These are phyloP conservation scores for Eucalyptus lansdowneana DNA, from an alignment of 345 rosid species.

Conservation along the genomic window DNA sequence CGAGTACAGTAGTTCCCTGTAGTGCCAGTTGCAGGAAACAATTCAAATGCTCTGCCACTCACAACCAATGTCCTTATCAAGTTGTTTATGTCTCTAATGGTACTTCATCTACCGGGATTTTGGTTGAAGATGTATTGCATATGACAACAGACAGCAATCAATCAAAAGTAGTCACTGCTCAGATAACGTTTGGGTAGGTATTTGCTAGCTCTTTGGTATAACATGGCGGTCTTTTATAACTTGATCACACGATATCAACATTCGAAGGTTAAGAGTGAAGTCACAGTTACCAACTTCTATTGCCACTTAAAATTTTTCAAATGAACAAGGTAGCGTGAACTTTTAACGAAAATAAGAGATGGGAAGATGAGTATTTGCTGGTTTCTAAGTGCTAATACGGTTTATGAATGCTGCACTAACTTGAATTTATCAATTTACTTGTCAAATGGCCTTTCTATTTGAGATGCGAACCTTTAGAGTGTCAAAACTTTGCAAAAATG, in stretches of 20 bases:
- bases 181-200: slow-evolving; percentile 55
- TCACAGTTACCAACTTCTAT: background rate
- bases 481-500: too few species aligned
- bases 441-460: background rate
- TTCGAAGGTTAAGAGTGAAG: background rate
- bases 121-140: slow-evolving; percentile 64
- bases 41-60: slow-evolving; percentile 28
- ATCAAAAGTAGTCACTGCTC: slow-evolving; percentile 26
- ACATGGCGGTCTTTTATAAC: background rate
- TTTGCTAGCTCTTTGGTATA: background rate
- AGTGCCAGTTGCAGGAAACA: slow-evolving; percentile 24
- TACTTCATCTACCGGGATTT: slow-evolving; percentile 54
- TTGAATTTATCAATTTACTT: background rate
- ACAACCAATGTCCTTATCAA: slow-evolving; percentile 46
- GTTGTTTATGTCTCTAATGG: slow-evolving; percentile 53
- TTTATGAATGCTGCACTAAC: background rate
- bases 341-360: background rate
- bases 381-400: background rate
- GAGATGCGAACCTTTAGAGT: too few species aligned
- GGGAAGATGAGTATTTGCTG: background rate
- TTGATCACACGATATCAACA: background rate
- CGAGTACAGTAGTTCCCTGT: slow-evolving; percentile 45
- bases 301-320: background rate
- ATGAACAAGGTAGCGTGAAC: background rate
- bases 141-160: slow-evolving; percentile 26